phyloP scores from a whole-genome alignment of 768 basidiomycete genomes.

The Boletus reticulatus region DNA sequence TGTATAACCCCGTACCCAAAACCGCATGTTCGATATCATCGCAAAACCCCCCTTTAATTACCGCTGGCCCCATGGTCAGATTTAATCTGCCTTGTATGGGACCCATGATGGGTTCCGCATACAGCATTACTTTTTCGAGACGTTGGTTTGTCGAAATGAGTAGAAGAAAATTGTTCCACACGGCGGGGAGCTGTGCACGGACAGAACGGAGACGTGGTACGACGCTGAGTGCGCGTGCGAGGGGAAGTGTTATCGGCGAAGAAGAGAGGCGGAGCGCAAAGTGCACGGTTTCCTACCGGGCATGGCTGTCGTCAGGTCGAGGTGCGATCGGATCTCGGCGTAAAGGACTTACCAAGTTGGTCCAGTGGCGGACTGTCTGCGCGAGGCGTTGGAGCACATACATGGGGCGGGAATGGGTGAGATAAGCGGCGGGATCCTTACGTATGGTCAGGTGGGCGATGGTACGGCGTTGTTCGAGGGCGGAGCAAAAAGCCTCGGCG shows the following conservation, averaged over 20 bases:
- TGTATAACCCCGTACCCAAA: slow-evolving; percentile 51
- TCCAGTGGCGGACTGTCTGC: slow-evolving; percentile 42
- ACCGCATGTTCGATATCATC: slow-evolving; percentile 33
- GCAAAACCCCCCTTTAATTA: slow-evolving; percentile 10
- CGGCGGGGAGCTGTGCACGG: slow-evolving; percentile 51
- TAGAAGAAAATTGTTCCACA: slow-evolving; percentile 58
- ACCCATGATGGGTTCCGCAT: slow-evolving; percentile 21
- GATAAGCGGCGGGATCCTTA: slow-evolving; percentile 50
- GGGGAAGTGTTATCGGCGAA: slow-evolving; percentile 23
- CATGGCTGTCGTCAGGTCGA: slow-evolving; percentile 5
- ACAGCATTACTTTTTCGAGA: slow-evolving; percentile 46
- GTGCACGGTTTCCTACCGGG: slow-evolving; percentile 47
- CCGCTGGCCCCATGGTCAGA: slow-evolving; percentile 1
- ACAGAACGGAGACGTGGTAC: slow-evolving; percentile 47
- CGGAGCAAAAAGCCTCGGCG: slow-evolving; percentile 39
- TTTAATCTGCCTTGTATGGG: slow-evolving; percentile 3
- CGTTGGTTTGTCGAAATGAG: slow-evolving; percentile 46
- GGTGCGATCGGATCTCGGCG: not conserved
- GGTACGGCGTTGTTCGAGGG: slow-evolving; percentile 35
- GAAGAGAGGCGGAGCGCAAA: slow-evolving; percentile 57
- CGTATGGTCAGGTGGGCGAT: slow-evolving; percentile 51
- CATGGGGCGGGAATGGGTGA: slow-evolving; percentile 48
- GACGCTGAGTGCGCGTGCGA: slow-evolving; percentile 37
- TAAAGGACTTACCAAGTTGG: slow-evolving; percentile 43
- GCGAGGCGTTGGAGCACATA: slow-evolving; percentile 47